Base-by-base conservation (phyloP, 768 basidiomycete genomes). In the Termitomyces sp. region DNA sequence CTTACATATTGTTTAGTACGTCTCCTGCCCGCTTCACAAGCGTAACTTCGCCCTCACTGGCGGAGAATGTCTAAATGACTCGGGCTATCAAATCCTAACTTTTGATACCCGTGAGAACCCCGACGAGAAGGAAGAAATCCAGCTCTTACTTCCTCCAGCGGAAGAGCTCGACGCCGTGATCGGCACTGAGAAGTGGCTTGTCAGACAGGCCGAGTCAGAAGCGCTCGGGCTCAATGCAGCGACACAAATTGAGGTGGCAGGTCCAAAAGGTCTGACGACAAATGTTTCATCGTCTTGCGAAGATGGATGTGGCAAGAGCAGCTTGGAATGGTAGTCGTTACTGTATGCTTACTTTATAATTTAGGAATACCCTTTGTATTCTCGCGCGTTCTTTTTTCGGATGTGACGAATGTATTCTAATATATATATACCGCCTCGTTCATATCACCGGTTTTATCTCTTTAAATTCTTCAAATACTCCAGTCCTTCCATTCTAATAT, bases 121-220 rank as follows among this genome's bases (percentile, higher is more conserved):
- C 12, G 64, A 67, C 3, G 67, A 67, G 35, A 46, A 51, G 21
- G 65, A 65, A 0, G 69, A 71, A 11, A 62, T 76, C 26, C 66
- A 85, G n/a, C 58, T 78, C 10, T 68, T 83, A 3, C 76, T 83
- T 15, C 77, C 86, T 0, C 82, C 83, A 0, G 76, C 77, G 2
- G 70, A 74, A 0, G 79, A 79, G 17, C 72, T 88, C 1, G 83
- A 88, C 60, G 74, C 71, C 0, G 73, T 82, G n/a, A 76, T 89
- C 26, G 85, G 83, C 1, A 86, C 81, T 4, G 74, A 73, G 22
- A 83, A 80, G 63, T 87, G 85, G 83, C 77, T 86, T 72, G 73
- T 85, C 17, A 74, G 71, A 53, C 75, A 80, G 55, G 79, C 81
- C 1, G 73, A 74, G 17, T 74, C 75, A 2, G 77, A 79, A 45